These are phyloP conservation scores for Backusella australiensis DNA, from an alignment of 192 early-diverging fungal genomes.

Conservation along the genomic window DNA sequence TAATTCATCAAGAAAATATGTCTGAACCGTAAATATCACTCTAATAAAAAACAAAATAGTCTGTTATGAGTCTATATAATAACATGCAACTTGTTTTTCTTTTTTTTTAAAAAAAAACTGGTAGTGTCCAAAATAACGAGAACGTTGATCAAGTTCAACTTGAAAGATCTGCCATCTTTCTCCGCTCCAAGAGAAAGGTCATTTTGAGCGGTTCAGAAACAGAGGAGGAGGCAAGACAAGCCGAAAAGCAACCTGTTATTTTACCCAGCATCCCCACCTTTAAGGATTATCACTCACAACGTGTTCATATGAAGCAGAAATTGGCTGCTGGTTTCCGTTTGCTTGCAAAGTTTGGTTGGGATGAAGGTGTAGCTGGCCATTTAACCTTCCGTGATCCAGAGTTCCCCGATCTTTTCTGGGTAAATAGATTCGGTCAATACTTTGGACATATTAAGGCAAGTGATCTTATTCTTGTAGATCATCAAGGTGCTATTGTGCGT, in stretches of 20 bases:
- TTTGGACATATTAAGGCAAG: slow-evolving; percentile 53
- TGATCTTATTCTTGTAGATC: slow-evolving; percentile 58
- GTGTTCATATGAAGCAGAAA: slow-evolving; percentile 54
- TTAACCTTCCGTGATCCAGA: slow-evolving; percentile 60
- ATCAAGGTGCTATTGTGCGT: slow-evolving; percentile 47
- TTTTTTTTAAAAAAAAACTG: background rate
- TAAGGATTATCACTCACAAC: slow-evolving; percentile 43
- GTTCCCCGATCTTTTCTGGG: slow-evolving; percentile 57
- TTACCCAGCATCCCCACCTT: slow-evolving; percentile 48
- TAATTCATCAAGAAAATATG: background rate
- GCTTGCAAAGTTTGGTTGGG: slow-evolving; percentile 53
- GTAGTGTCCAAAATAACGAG: background rate
- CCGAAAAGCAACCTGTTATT: slow-evolving; percentile 40
- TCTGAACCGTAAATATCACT: background rate
- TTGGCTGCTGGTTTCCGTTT: slow-evolving; percentile 58
- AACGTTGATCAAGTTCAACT: background rate
- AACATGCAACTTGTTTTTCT: background rate
- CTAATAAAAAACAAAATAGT: no score
- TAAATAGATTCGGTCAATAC: slow-evolving; percentile 56
- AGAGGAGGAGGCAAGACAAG: slow-evolving; percentile 39
- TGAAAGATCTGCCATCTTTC: background rate
- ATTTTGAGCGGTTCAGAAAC: slow-evolving; percentile 34
- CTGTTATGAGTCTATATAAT: background rate
- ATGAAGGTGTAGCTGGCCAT: slow-evolving; percentile 56
- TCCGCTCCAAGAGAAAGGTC: slow-evolving; percentile 29